These are phyloP conservation scores for Chaetomium fimeti DNA, from an alignment of 495 filamentous ascomycete genomes.

Conservation along the genomic window DNA sequence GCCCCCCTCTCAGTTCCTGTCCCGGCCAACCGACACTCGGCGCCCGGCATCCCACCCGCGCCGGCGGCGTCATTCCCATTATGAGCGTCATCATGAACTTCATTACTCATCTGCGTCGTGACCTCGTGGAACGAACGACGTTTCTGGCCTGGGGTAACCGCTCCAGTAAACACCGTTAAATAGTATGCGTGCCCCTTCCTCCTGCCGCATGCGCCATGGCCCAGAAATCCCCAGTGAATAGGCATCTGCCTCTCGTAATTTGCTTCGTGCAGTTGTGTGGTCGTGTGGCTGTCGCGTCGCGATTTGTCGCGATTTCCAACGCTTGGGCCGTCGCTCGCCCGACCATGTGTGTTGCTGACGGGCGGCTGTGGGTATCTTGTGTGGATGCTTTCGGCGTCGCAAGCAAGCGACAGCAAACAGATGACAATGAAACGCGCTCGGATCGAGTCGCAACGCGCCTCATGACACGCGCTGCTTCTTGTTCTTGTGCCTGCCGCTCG, in stretches of 20 bases:
- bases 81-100: conserved; percentile 6
- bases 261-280: not conserved
- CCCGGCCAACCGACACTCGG: too few relatives aligned
- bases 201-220: not conserved
- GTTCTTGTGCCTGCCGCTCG: conserved; percentile 22
- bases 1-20: not conserved
- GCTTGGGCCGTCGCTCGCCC: not conserved
- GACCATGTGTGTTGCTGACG: not conserved
- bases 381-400: not conserved
- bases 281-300: not conserved
- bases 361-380: not conserved
- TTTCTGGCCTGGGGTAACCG: not conserved
- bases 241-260: not conserved
- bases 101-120: conserved; percentile 9
- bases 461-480: conserved; percentile 30
- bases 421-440: not conserved
- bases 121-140: not conserved
- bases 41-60: too few relatives aligned
- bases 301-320: not conserved
- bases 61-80: too few relatives aligned
- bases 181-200: not conserved
- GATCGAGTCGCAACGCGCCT: not conserved
- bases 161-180: not conserved
- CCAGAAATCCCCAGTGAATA: not conserved
- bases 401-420: not conserved